Base-by-base conservation (phyloP, 345 rosid species). In the Boechera retrofracta region DNA sequence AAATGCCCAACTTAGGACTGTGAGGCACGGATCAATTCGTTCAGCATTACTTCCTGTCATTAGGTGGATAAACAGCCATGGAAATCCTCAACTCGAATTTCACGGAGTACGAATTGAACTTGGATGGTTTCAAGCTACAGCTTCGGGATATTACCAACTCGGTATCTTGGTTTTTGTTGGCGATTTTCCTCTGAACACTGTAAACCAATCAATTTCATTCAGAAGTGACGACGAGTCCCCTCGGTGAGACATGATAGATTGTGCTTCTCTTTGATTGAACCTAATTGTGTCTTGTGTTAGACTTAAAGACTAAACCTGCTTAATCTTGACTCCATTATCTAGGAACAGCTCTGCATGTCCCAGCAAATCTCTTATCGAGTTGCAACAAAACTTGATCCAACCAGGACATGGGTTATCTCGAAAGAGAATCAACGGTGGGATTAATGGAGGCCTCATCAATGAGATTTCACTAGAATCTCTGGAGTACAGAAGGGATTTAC, bases 71-170 rank as follows among this genome's bases (percentile, higher is more conserved):
- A 83, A 72, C 39, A 95, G 92, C 81, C 98, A 95, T 81, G 96
- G 89, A 74, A 95, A 89, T 77, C 92, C 96, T 55, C 98, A 92
- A 73, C 91, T 95, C 72, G 97, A 91, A 72, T 90, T 94, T 69
- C 98, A 91, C 61, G 91, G 95, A 36, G 96, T 89, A 59, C 87
- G 88, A 86, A 77, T 91, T 73, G 97, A 89, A 82, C 85, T 91
- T 24, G 98, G 98, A 56, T 95, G 99, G 99, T 95, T 95, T 83
- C 99, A 95, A 83, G 94, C 97, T 44, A 90, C 98, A 75, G 95
- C 99, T 73, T 95, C 98, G 68, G 98, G 98, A 76, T 92, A 92
- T 83, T 95, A 89, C 88, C 99, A 95, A 75, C 86, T 92, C 71
- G 99, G 99, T 78, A 81, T 92, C 74, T 86, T 95, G 80, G 98